These are phyloP conservation scores for Cryptococcus sp. DNA, from an alignment of 1,284 basidiomycete species.

Conservation along the genomic window DNA sequence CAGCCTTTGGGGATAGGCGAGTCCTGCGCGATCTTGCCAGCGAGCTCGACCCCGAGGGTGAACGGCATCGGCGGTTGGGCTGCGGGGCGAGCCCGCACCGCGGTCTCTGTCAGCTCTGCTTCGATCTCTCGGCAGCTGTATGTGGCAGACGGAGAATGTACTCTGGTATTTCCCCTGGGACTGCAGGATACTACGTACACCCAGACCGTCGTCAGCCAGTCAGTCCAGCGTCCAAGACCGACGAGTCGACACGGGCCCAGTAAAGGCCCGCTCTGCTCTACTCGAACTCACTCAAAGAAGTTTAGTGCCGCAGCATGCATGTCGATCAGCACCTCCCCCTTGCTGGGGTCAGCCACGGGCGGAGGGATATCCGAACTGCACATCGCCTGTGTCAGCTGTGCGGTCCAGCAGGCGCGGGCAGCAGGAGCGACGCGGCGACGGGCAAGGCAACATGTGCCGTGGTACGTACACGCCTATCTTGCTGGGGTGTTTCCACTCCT, in stretches of 20 bases:
- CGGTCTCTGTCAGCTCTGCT: not conserved
- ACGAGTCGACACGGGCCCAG: no score
- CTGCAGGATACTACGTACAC: slow-evolving; percentile 61
- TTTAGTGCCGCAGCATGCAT: slow-evolving; percentile 57
- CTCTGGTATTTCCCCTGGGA: slow-evolving; percentile 82
- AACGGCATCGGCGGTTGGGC: slow-evolving; percentile 77
- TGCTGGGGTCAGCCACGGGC: slow-evolving; percentile 56
- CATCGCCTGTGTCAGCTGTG: not conserved
- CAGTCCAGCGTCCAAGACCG: not conserved
- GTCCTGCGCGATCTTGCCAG: slow-evolving; percentile 68
- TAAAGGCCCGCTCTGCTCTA: slow-evolving; percentile 56
- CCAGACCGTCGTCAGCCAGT: not conserved
- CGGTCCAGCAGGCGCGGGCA: no score
- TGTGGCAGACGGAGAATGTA: slow-evolving; percentile 17
- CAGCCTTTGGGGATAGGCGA: slow-evolving; percentile 82
- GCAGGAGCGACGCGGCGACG: no score
- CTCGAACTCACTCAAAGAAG: slow-evolving; percentile 42
- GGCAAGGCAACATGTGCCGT: no score
- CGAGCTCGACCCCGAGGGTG: slow-evolving; percentile 77
- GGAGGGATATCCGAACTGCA: slow-evolving; percentile 58
- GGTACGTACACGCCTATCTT: slow-evolving; percentile 57
- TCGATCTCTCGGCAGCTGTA: not conserved
- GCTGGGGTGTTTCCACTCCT: slow-evolving; percentile 68
- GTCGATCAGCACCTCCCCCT: slow-evolving; percentile 71
- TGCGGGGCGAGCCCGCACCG: slow-evolving; percentile 16